phyloP scores from a whole-genome alignment of 805 yeast genomes.

The Ogataea pilisensis region DNA sequence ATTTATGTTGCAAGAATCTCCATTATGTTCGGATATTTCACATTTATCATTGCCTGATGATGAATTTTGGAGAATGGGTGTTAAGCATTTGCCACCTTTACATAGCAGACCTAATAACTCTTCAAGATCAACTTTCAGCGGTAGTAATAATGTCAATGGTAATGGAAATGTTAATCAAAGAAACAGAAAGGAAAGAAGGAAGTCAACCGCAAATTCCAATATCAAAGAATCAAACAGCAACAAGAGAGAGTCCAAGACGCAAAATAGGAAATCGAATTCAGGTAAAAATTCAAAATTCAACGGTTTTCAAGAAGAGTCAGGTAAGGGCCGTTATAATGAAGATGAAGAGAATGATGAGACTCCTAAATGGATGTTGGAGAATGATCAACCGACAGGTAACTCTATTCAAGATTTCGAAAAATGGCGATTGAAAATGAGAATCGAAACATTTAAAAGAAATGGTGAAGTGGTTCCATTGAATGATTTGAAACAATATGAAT shows the following conservation, averaged over 20 bases:
- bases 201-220: constrained; percentile 10
- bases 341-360: constrained; percentile 32
- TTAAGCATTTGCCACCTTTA: neutral
- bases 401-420: constrained; percentile 55
- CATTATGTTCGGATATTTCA: constrained; percentile 30
- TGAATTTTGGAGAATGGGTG: constrained; percentile 45
- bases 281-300: constrained; percentile 7
- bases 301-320: constrained; percentile 12
- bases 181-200: constrained; percentile 17
- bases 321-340: constrained; percentile 21
- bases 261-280: constrained; percentile 12
- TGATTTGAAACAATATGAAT: constrained; percentile 22
- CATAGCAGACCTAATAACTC: constrained; percentile 5
- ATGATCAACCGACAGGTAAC: constrained; percentile 40
- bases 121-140: neutral
- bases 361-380: constrained; percentile 36
- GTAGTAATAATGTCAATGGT: constrained; percentile 9
- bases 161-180: constrained; percentile 9
- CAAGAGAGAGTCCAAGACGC: constrained; percentile 12
- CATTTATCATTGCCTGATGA: constrained; percentile 41
- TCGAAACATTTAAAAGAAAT: constrained; percentile 44
- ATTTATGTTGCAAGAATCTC: constrained; percentile 32
- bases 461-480: constrained; percentile 36
- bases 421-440: constrained; percentile 53
- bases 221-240: constrained; percentile 12